Conservation (phyloP, 164 flowering plant species). For the Amborella trichopoda region DNA sequence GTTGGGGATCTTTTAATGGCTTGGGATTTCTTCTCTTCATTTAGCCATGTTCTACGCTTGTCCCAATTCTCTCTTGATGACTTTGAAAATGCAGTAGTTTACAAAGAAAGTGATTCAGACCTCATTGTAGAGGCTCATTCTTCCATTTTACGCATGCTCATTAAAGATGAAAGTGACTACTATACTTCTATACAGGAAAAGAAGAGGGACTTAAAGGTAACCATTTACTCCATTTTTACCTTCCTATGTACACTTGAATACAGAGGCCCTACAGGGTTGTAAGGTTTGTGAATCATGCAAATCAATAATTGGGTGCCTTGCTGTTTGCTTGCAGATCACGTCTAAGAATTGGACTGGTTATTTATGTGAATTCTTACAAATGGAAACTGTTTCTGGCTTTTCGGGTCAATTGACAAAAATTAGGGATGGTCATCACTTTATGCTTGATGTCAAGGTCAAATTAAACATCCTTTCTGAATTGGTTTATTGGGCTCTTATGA, state of each 20-base stretch:
- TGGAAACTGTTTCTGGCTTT: conserved; percentile 1
- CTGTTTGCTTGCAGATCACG: conserved; percentile 5
- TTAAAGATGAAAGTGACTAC: conserved; percentile 4
- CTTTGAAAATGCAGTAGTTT: conserved; percentile 10
- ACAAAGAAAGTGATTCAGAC: conserved; percentile 4
- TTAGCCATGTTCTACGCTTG: conserved; percentile 5
- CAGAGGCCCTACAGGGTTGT: not conserved
- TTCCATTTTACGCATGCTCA: conserved; percentile 4
- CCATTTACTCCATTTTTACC: not conserved
- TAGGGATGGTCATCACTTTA: conserved; percentile 3
- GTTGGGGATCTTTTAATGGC: conserved; percentile 12
- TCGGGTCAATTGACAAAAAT: conserved; percentile 4
- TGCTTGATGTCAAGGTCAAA: conserved; percentile 4
- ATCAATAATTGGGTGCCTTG: too few relatives aligned
- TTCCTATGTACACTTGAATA: not conserved
- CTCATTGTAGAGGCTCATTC: conserved; percentile 10
- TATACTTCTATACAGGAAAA: conserved; percentile 4
- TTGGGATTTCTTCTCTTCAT: conserved; percentile 14
- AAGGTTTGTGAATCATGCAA: not conserved
- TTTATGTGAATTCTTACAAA: conserved; percentile 7
- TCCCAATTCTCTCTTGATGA: conserved; percentile 11
- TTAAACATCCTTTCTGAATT: conserved; percentile 7
- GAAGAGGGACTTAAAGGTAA: conserved; percentile 8
- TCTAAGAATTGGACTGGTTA: conserved; percentile 9
- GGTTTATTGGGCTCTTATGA: conserved; percentile 7